Evolutionary conservation across 805 yeast genomes (phyloP).

Genomic region (Yarrowia hollandica): DNA sequence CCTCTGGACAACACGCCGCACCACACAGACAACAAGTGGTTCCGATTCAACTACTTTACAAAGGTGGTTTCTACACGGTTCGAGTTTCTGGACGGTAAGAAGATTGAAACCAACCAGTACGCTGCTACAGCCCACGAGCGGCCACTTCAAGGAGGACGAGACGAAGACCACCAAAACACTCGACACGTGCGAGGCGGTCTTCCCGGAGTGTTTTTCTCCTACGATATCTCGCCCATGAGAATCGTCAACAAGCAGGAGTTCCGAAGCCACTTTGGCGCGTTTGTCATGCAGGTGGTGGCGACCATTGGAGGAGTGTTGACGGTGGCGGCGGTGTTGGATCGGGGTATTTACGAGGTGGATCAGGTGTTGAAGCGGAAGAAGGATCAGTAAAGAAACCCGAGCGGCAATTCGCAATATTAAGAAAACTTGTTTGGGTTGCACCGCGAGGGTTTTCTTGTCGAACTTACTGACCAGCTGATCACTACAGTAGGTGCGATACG

Average conservation of each 20-base stretch:
- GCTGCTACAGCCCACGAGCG: slow-evolving; percentile 86
- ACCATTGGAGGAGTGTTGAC: slow-evolving; percentile 93
- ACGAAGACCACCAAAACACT: slow-evolving; percentile 87
- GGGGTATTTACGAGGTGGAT: slow-evolving; percentile 87
- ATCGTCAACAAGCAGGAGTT: slow-evolving; percentile 78
- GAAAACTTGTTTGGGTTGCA: too few species aligned
- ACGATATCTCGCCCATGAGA: slow-evolving; percentile 91
- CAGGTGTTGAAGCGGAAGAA: slow-evolving; percentile 69
- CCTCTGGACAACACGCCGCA: slow-evolving; percentile 63
- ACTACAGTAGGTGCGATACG: too few species aligned
- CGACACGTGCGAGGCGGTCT: slow-evolving; percentile 71
- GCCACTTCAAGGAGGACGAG: slow-evolving; percentile 82
- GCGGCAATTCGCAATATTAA: too few species aligned
- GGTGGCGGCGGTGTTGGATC: slow-evolving; percentile 85
- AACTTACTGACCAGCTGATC: too few species aligned
- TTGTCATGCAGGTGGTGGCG: slow-evolving; percentile 77
- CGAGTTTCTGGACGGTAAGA: slow-evolving; percentile 58
- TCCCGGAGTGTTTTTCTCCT: slow-evolving; percentile 84
- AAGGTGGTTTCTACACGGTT: slow-evolving; percentile 90
- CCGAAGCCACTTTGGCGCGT: slow-evolving; percentile 76
- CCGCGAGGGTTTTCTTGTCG: too few species aligned
- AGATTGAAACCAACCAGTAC: slow-evolving; percentile 82
- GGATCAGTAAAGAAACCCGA: slow-evolving; percentile 45
- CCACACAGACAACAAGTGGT: slow-evolving; percentile 52
- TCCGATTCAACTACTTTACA: slow-evolving; percentile 72